phyloP scores from a whole-genome alignment of 805 yeast genomes.

The Pichia cephalocereana region DNA sequence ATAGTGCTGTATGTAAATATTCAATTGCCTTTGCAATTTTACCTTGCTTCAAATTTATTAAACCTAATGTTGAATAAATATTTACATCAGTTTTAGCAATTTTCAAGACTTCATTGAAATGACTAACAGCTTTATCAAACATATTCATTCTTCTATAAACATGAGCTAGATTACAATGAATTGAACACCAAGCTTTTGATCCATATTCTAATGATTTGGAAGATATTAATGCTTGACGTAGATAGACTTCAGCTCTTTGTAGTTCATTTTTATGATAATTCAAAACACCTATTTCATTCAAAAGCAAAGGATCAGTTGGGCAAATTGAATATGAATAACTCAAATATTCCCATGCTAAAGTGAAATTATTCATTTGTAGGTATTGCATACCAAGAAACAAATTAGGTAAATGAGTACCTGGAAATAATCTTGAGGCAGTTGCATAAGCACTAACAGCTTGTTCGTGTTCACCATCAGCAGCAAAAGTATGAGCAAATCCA shows the following conservation, averaged over 20 bases:
- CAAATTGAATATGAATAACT: slow-evolving; percentile 68
- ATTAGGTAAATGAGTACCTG: slow-evolving; percentile 84
- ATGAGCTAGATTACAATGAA: slow-evolving; percentile 82
- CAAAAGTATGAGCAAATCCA: slow-evolving; percentile 97
- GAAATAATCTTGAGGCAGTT: slow-evolving; percentile 85
- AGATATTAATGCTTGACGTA: slow-evolving; percentile 62
- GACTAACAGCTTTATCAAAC: slow-evolving; percentile 57
- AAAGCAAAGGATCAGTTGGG: slow-evolving; percentile 73
- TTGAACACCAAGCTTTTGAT: slow-evolving; percentile 74
- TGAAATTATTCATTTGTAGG: slow-evolving; percentile 72
- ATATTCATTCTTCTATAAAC: slow-evolving; percentile 64
- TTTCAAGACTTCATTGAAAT: slow-evolving; percentile 68
- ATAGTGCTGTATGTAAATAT: slow-evolving; percentile 70
- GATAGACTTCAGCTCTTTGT: slow-evolving; percentile 57
- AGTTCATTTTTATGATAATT: slow-evolving; percentile 67
- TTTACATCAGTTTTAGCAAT: slow-evolving; percentile 61
- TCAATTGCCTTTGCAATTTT: slow-evolving; percentile 60
- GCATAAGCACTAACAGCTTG: slow-evolving; percentile 97
- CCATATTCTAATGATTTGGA: slow-evolving; percentile 66
- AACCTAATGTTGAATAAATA: slow-evolving; percentile 75
- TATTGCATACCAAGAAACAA: slow-evolving; percentile 95
- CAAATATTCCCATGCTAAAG: slow-evolving; percentile 80
- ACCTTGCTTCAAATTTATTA: slow-evolving; percentile 66
- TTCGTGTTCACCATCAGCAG: slow-evolving; percentile 97
- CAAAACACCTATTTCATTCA: slow-evolving; percentile 93